Conservation (phyloP, 2,329 filamentous ascomycete species). For the Chrysoporthe deuterocubensis region DNA sequence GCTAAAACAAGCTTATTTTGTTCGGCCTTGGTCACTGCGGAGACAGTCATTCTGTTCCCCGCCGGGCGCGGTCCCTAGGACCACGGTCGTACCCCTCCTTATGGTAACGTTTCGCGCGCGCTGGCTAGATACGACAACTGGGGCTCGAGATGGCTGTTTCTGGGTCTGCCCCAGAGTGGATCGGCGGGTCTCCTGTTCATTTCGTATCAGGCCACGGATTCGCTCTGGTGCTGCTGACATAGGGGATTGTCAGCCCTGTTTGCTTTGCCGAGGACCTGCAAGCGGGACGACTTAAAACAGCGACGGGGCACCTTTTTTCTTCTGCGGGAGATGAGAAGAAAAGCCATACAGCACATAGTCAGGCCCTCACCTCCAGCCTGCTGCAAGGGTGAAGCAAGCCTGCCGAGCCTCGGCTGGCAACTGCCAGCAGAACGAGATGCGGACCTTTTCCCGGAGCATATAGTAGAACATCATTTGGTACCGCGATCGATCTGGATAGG, state of each 20-base stretch:
- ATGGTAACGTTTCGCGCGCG: not conserved
- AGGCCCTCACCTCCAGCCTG: not conserved
- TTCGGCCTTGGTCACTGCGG: conserved; percentile 9
- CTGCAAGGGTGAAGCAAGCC: not conserved
- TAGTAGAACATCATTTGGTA: not conserved
- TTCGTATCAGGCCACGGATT: conserved; percentile 13
- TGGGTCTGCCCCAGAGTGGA: conserved; percentile 20
- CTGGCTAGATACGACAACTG: not conserved
- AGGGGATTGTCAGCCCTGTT: not conserved
- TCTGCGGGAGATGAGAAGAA: not conserved
- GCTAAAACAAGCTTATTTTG: conserved; percentile 23
- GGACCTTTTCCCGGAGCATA: not conserved
- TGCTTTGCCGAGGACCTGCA: not conserved
- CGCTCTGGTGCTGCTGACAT: conserved; percentile 10
- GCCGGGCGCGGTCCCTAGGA: not conserved
- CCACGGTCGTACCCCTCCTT: not conserved
- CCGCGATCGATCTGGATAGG: conserved; percentile 14
- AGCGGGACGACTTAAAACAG: not conserved
- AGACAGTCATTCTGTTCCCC: conserved; percentile 4
- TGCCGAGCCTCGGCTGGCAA: conserved; percentile 4
- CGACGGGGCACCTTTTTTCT: not conserved
- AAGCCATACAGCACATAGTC: not conserved
- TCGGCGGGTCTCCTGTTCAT: conserved; percentile 23
- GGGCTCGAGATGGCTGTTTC: not conserved
- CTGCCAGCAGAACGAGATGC: conserved; percentile 11